Conservation (phyloP, 2,329 filamentous ascomycete genomes). For the Chalaropsis thielavioides region DNA sequence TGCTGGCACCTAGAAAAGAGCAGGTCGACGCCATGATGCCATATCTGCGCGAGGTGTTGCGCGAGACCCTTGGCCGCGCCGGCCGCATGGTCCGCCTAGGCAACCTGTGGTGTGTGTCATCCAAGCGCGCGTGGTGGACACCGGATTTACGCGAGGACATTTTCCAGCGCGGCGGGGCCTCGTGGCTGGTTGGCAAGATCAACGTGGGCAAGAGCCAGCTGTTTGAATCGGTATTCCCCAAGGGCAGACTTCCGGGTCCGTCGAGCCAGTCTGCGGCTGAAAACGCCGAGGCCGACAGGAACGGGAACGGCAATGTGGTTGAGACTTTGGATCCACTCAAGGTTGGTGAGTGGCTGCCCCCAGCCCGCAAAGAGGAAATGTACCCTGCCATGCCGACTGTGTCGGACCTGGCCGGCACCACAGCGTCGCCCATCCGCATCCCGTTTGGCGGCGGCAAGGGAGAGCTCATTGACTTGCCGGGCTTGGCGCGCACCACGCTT, state of each 20-base stretch:
- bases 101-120: conserved; percentile 75
- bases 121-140: conserved; percentile 83
- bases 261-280: background rate
- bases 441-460: conserved; percentile 76
- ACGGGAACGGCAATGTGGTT: conserved; percentile 17
- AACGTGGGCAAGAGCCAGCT: conserved; percentile 95
- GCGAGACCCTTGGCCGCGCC: conserved; percentile 55
- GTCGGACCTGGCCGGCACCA: conserved; percentile 79
- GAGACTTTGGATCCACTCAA: conserved; percentile 23
- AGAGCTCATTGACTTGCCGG: conserved; percentile 86
- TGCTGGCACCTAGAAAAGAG: conserved; percentile 69
- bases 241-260: conserved; percentile 31
- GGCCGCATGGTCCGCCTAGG: conserved; percentile 65
- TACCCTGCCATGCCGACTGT: conserved; percentile 79
- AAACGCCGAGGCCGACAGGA: background rate
- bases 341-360: conserved; percentile 54
- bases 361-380: conserved; percentile 53
- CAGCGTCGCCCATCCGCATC: conserved; percentile 84
- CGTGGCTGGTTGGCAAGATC: conserved; percentile 95
- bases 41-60: conserved; percentile 62
- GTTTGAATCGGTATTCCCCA: conserved; percentile 77
- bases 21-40: conserved; percentile 80
- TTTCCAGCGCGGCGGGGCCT: conserved; percentile 65
- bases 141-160: conserved; percentile 74
- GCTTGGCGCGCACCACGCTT: conserved; percentile 60